Evolutionary conservation across 78 protist genomes (phyloP).

Genomic region (Speleostelium caveatum): DNA sequence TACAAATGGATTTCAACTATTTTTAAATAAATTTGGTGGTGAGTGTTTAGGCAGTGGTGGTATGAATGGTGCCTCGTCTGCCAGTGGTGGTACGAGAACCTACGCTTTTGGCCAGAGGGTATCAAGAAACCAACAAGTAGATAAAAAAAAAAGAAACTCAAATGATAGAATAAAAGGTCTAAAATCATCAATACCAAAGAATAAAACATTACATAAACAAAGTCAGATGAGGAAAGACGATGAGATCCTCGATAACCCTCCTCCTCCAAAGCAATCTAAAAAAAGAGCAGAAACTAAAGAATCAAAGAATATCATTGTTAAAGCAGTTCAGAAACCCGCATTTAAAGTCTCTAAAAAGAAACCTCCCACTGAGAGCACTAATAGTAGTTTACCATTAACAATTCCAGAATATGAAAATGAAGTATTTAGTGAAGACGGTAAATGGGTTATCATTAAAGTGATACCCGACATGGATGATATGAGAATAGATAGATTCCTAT

Average conservation of each 20-base stretch:
- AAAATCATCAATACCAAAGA: not conserved
- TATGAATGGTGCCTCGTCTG: no score
- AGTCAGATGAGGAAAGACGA: not conserved
- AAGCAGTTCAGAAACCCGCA: not conserved
- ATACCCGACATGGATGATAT: slow-evolving; percentile 6
- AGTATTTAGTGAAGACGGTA: slow-evolving; percentile 10
- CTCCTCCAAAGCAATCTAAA: not conserved
- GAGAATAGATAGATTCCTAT: slow-evolving; percentile 14
- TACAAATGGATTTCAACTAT: no score
- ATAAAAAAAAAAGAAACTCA: not conserved
- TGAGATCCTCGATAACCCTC: not conserved
- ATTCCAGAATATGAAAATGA: not conserved
- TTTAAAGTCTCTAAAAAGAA: not conserved
- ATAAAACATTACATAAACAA: not conserved
- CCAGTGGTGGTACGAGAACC: no score
- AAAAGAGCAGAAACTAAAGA: not conserved
- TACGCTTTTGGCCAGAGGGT: not conserved
- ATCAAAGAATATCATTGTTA: not conserved
- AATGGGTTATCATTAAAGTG: not conserved
- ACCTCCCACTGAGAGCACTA: no score
- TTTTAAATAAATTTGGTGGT: no score
- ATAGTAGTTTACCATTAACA: no score
- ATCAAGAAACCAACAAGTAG: not conserved
- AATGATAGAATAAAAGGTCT: not conserved
- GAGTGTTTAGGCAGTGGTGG: no score